Conservation (phyloP, 2,329 filamentous ascomycete species). For the Sporothrix pseudoabietina region DNA sequence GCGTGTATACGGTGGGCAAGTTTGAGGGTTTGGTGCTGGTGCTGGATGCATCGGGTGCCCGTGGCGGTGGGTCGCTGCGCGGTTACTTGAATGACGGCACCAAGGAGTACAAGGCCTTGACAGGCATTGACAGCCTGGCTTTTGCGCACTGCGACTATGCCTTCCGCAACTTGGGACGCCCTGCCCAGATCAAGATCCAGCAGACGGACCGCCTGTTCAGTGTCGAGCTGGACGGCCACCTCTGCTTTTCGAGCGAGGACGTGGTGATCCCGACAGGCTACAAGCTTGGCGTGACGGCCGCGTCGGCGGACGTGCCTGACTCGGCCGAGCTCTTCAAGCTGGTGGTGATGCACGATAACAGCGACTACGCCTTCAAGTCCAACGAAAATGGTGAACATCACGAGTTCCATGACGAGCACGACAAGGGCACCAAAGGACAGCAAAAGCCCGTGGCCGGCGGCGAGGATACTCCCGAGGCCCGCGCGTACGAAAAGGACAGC, state of each 20-base stretch:
- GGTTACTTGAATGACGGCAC: constrained; percentile 93
- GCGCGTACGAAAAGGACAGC: constrained; percentile 41
- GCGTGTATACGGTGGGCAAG: constrained; percentile 78
- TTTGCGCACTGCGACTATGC: constrained; percentile 91
- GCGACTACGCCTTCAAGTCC: constrained; percentile 40
- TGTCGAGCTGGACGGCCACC: constrained; percentile 76
- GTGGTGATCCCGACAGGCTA: constrained; percentile 79
- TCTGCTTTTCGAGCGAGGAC: constrained; percentile 83
- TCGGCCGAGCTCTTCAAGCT: constrained; percentile 94
- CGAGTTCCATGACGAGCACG: constrained; percentile 33
- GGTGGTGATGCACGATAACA: constrained; percentile 63
- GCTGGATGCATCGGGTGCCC: constrained; percentile 78
- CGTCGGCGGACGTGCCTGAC: constrained; percentile 87
- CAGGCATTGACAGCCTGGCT: constrained; percentile 79
- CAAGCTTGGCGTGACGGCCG: constrained; percentile 82
- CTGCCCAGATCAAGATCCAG: constrained; percentile 74
- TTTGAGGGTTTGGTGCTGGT: constrained; percentile 92
- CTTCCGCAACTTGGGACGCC: constrained; percentile 88
- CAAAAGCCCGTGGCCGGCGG: constrained; percentile 29
- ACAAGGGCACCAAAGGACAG: constrained; percentile 19
- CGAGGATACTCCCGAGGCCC: constrained; percentile 28
- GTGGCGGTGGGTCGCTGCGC: constrained; percentile 72
- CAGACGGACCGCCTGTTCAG: constrained; percentile 67
- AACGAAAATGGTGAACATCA: constrained; percentile 36
- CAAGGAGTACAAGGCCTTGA: constrained; percentile 75